A percentile compares a stretch with the other conserved stretches of the same genome.
Evolutionary conservation across 176 grass and related monocot species (phyloP).

Genomic region (Cymbopogon citratus): DNA sequence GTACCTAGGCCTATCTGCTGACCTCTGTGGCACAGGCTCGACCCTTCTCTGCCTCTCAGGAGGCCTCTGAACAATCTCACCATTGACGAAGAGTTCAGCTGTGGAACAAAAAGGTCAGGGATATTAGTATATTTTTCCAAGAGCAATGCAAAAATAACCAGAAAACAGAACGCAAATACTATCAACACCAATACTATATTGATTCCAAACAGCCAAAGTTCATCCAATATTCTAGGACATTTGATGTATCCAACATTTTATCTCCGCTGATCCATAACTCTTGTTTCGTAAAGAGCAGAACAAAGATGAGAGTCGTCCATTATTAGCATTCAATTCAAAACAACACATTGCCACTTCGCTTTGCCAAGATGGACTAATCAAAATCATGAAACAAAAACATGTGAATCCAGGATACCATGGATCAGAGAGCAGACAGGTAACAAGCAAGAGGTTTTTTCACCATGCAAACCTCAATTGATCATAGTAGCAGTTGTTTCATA

Average conservation of each 20-base stretch:
- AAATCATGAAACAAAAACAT: background rate
- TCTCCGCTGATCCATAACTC: slow-evolving; percentile 4
- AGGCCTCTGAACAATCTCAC: slow-evolving; percentile 78
- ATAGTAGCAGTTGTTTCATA: slow-evolving; percentile 7
- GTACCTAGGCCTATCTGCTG: slow-evolving; percentile 76
- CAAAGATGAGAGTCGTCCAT: slow-evolving; percentile 14
- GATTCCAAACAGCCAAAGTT: no score
- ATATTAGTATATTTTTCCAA: background rate
- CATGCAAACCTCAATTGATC: background rate
- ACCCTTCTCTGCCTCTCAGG: slow-evolving; percentile 91
- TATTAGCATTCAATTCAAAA: slow-evolving; percentile 46
- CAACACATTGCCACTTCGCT: slow-evolving; percentile 22
- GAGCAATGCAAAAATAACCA: background rate
- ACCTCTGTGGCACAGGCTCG: slow-evolving; percentile 75
- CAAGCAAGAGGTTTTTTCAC: background rate
- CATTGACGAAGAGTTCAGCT: slow-evolving; percentile 93
- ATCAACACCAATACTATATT: background rate
- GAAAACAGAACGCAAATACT: background rate
- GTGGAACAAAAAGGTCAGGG: slow-evolving; percentile 16
- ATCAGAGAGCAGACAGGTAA: no score
- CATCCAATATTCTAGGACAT: background rate
- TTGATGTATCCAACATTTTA: background rate
- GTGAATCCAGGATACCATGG: background rate
- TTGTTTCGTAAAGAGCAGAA: slow-evolving; percentile 9
- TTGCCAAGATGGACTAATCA: slow-evolving; percentile 39